Base-by-base conservation (phyloP, 495 filamentous ascomycete genomes). In the Neurospora sp. region DNA sequence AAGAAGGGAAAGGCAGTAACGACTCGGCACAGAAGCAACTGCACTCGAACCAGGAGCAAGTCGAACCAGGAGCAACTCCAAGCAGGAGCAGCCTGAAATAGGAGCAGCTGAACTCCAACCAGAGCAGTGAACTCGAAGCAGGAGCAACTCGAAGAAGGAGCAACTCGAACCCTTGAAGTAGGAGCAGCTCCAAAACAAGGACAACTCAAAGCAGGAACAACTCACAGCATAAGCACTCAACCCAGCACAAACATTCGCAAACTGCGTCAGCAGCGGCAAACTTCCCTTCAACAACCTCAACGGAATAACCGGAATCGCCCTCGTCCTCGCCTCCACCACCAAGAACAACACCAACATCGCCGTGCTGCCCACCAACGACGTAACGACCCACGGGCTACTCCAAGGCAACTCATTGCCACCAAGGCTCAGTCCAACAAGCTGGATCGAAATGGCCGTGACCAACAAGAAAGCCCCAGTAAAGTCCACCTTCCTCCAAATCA, bases 351-450 rank as follows among this genome's bases (percentile, higher is more conserved):
- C 83, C 6, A 90, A 79, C 3, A 90, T 80, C 1, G 82, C 73
- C 2, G 86, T 46, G 72, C 89, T 91, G 6, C 79, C 85, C 2
- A 86, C 78, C 6, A 91, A 78, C 0, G 85, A 85, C 4, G 76
- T 23, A n/a, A 90, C 80, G 0, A 90, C 89, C 85, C 86, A 87
- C 18, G 78, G 75, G 70, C 85, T 86, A 9, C 77, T 84, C 89
- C 89, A 90, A 0, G 89, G 86, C 2, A 89, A 83, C 76, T 90
- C 85, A 73, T 91, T 91, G 0, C 89, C 89, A 0, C 89, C 88
- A 6, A 90, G 77, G 74, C 89, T 90, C 23, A 91, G 74, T 0
- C 87, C 89, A 12, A 89, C 83, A 1, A 90, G 83, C 73, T 90
- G 89, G 7, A 83, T 77, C 0, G 88, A 89, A 4, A 90, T 83